Conservation (phyloP, 2,329 filamentous ascomycete species). For the Aspergillus puulaauensis region DNA sequence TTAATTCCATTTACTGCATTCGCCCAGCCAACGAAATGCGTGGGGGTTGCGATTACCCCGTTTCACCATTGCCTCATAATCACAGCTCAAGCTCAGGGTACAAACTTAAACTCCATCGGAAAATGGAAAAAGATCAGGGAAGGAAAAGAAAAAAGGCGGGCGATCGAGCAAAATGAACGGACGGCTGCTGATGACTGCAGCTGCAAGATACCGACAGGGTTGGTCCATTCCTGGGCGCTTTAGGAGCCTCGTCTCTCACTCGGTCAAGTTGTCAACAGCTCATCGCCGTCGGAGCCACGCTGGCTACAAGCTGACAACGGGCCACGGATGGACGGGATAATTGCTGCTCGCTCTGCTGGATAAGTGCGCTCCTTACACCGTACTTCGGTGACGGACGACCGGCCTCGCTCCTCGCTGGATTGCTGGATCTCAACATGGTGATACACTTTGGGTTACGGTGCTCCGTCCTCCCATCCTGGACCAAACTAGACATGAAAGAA, state of each 20-base stretch:
- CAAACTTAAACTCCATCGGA: constrained; percentile 10
- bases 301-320: neutral
- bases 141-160: neutral
- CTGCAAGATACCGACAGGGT: constrained; percentile 9
- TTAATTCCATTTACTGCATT: constrained; percentile 13
- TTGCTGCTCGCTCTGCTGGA: neutral
- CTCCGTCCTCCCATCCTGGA: constrained; percentile 9
- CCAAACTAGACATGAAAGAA: constrained; percentile 11
- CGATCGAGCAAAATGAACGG: neutral
- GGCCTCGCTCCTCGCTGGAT: constrained; percentile 2
- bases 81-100: constrained; percentile 11
- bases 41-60: constrained; percentile 12
- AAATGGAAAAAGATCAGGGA: neutral
- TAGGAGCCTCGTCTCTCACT: neutral
- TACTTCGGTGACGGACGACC: neutral
- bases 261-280: neutral
- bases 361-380: neutral
- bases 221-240: neutral
- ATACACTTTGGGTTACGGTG: constrained; percentile 14
- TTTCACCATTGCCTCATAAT: constrained; percentile 25
- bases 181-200: neutral
- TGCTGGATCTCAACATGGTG: constrained; percentile 3
- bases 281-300: neutral
- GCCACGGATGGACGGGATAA: neutral
- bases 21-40: constrained; percentile 5